Base-by-base conservation (phyloP, 495 filamentous ascomycete species). In the Tuber indicum region DNA sequence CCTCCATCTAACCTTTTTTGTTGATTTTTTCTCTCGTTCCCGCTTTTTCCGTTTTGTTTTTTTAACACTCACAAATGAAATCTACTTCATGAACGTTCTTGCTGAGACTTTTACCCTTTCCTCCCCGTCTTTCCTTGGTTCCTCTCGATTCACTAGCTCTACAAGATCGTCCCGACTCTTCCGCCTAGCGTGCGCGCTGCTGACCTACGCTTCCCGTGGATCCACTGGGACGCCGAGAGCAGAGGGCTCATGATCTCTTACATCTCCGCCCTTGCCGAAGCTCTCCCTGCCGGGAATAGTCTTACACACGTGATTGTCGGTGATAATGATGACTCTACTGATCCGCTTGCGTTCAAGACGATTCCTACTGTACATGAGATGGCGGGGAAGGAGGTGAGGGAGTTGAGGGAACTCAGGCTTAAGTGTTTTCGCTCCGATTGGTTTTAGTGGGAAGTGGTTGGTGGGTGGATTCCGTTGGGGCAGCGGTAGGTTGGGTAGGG, bases 381-480 rank as follows among this genome's bases (percentile, higher is more conserved):
- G 26, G 58, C 3, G 12, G 26, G 16, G 26, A 6, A 12, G 26
- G 58, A 66, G 58, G 12, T 17, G 58, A 14, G n/a, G 26, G 58
- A 36, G 58, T 66, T 66, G 58, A 66, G 58, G 26, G 58, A 66
- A 26, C 58, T 66, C 17, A 66, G 58, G 58, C 58, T 66, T 36
- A 66, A 66, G 12, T 66, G 58, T 66, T 66, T 66, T 36, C 58
- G 58, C 12, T 66, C 58, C 36, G 58, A 66, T 66, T 66, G 58
- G 58, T 66, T 36, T 36, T 66, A 32, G 58, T 32, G 26, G 58
- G 58, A 17, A 36, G 58, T 3, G 58, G 36, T 32, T 36, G n/a
- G n/a, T n/a, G n/a, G 26, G 58, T 36, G 12, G 58, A 66, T 66
- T 66, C 12, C 12, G 26, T 36, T 66, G 26, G 58, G 26, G 52